phyloP scores from a whole-genome alignment of 768 basidiomycete genomes.

The Calocybe indica region DNA sequence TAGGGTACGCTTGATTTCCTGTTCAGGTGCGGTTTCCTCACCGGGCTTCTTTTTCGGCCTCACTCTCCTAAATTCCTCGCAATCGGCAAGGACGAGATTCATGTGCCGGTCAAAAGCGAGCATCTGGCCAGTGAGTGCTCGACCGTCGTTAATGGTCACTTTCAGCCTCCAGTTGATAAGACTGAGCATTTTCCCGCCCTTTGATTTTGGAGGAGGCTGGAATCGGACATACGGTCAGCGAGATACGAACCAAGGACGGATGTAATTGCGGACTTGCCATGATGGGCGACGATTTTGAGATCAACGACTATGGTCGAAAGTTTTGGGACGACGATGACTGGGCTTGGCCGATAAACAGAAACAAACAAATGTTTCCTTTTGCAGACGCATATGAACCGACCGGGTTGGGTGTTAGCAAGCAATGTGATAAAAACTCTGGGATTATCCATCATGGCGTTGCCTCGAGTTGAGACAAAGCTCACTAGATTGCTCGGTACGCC shows the following conservation, averaged over 20 bases:
- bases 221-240: slow-evolving; percentile 9
- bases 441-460: slow-evolving; percentile 8
- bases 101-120: slow-evolving; percentile 99
- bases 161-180: slow-evolving; percentile 98
- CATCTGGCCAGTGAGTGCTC: slow-evolving; percentile 95
- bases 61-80: slow-evolving; percentile 94
- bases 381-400: not conserved
- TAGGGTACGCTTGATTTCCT: slow-evolving; percentile 94
- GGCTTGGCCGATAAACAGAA: too few relatives aligned
- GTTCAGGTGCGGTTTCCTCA: slow-evolving; percentile 69
- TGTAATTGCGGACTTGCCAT: slow-evolving; percentile 38
- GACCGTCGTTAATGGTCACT: slow-evolving; percentile 96
- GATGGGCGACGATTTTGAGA: slow-evolving; percentile 31
- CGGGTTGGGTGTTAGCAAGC: not conserved
- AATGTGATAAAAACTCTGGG: too few relatives aligned
- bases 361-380: not conserved
- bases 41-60: slow-evolving; percentile 89
- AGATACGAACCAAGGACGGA: not conserved
- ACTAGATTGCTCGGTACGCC: slow-evolving; percentile 46
- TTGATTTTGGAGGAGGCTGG: slow-evolving; percentile 92
- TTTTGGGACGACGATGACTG: not conserved
- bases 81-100: slow-evolving; percentile 98
- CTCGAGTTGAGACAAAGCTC: slow-evolving; percentile 32
- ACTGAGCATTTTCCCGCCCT: slow-evolving; percentile 96
- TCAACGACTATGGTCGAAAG: slow-evolving; percentile 10